Base-by-base conservation (phyloP, 164 flowering plant species). In the Protea cynaroides region DNA sequence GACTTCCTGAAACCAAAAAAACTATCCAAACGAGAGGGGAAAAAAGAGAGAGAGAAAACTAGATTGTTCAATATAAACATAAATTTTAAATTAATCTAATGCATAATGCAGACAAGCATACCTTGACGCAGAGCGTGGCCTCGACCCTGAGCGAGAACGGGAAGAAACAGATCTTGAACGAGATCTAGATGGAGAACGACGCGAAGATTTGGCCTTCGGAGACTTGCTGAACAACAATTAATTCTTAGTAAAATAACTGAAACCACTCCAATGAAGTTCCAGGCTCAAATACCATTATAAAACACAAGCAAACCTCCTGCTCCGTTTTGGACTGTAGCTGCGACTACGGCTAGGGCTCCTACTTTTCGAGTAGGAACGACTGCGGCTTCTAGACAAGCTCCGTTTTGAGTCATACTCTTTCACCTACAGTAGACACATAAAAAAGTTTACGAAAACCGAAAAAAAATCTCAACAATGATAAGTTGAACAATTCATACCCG, bases 331-430 rank as follows among this genome's bases (percentile, higher is more conserved):
- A 40, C 82, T 72, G 34, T 69, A 66, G 68, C 85, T 79, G 34
- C 65, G 71, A 62, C 81, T 78, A 15, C 72, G 71, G 23, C 78
- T 56, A 56, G 64, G 77, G 63, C 89, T 83, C 57, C 80, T 83
- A 68, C 84, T 82, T 65, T 74, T 84, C 8, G 88, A 81, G 61
- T 57, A 25, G 23, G 92, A 84, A 59, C 81, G 75, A 53, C 88
- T 76, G 62, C 75, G 86, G 54, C 90, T 85, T 69, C 81, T 78
- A 7, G 92, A 84, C 47, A 68, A 70, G 68, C 89, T 86, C 52
- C 85, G 70, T 75, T 75, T 83, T 25, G 83, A 73, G 50, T 83
- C 89, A 79, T 95, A 88, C 68, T 91, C 97, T 78, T 81, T 88
- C 63, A 95, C 99, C 98, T 93, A 65, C 7, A 62, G 53, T 15